Conservation (phyloP, 805 yeast species). For the Candida chilensis region DNA sequence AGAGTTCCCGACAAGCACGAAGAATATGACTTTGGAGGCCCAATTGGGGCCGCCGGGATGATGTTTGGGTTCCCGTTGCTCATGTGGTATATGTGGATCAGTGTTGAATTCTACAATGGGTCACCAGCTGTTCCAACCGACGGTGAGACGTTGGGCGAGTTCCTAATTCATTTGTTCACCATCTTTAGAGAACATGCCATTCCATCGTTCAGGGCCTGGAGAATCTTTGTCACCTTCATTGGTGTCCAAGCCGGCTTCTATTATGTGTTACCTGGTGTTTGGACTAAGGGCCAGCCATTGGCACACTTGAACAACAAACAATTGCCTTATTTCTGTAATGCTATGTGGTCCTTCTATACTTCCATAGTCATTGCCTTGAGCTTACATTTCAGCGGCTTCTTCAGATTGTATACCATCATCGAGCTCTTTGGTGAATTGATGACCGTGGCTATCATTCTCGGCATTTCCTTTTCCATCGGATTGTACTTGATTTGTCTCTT, state of each 20-base stretch:
- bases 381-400: slow-evolving; percentile 67
- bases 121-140: slow-evolving; percentile 57
- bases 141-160: slow-evolving; percentile 40
- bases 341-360: slow-evolving; percentile 75
- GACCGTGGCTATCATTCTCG: slow-evolving; percentile 82
- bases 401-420: slow-evolving; percentile 64
- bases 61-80: slow-evolving; percentile 84
- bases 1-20: no score
- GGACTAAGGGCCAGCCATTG: slow-evolving; percentile 93
- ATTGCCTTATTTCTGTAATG: slow-evolving; percentile 90
- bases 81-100: slow-evolving; percentile 96
- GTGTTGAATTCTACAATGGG: slow-evolving; percentile 75
- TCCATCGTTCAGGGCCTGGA: slow-evolving; percentile 57
- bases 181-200: slow-evolving; percentile 42
- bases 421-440: slow-evolving; percentile 86
- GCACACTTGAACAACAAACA: slow-evolving; percentile 72
- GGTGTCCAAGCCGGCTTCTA: slow-evolving; percentile 64
- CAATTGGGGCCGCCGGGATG: slow-evolving; percentile 85
- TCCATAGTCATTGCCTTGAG: slow-evolving; percentile 47
- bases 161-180: slow-evolving; percentile 30
- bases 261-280: slow-evolving; percentile 81
- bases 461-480: slow-evolving; percentile 57
- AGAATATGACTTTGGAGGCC: slow-evolving; percentile 92
- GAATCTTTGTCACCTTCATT: slow-evolving; percentile 63
- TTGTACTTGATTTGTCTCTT: slow-evolving; percentile 62